Evolutionary conservation across 352 stramenopile species (phyloP), one percentile per base, ranked within the genome.

Genomic region (Heterotrichella gracilis): DNA sequence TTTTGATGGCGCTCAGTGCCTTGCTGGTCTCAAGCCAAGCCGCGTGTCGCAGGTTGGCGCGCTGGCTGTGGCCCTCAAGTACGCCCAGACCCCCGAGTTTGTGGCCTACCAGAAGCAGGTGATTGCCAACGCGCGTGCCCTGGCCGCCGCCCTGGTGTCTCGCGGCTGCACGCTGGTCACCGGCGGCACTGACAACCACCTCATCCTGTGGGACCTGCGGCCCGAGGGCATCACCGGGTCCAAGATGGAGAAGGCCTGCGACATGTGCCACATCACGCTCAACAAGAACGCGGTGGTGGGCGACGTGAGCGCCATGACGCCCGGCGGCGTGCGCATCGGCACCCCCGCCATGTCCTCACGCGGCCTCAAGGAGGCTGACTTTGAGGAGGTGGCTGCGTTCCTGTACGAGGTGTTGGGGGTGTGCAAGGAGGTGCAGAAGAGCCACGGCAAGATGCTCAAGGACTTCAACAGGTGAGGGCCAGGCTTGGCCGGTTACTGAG

Each of bases 211-310:
- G 90, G 90, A 98, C 78, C 77, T 98, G 71, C 85, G 89, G 73
- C 87, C 88, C 3, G 73, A 76, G 71, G 84, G 84, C 68, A 79
- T 99, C 41, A 97, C 89, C 64, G 92, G 92, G 75, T 92, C 86
- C 64, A 98, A 97, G 81, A 84, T 97, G 25, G 89, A 99, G 80
- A 96, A 95, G 78, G 81, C 96, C 1, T 95, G 90, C 73, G 92
- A 99, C 75, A 76, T 87, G 41, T 86, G 90, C 9, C 85, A 84
- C 78, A 97, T 99, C 74, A 97, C 92, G 66, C 81, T 96, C 0
- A 99, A 99, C 82, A 99, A 99, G 82, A 99, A 98, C 79, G 90
- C 90, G 19, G 85, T 99, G 19, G 79, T 90, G 39, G 92, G 91
- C 53, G 90, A 97, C 80, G 80, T 85, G 70, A 94, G 84, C 24